A percentile compares a stretch with the other conserved stretches of the same genome.
Conservation (phyloP, 306 rosid species). For the Lathyrus oleraceus region DNA sequence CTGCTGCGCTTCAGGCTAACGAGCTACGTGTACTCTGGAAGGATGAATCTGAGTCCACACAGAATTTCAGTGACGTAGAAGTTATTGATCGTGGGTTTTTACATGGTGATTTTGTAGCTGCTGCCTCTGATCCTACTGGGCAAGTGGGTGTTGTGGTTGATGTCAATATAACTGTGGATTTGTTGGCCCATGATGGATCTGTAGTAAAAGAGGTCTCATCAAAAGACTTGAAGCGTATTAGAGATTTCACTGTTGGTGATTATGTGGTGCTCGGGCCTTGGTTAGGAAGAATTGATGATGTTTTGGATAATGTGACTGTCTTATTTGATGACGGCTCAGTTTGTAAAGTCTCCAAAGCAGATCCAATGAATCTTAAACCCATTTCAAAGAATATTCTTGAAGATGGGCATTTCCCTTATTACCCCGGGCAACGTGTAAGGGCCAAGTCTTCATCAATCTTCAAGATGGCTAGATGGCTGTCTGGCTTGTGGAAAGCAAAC, state of each 20-base stretch:
- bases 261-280: constrained; percentile 94
- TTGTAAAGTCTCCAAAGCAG: constrained; percentile 90
- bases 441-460: constrained; percentile 92
- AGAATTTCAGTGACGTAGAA: constrained; percentile 55
- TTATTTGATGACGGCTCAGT: constrained; percentile 92
- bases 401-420: constrained; percentile 92
- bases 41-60: constrained; percentile 78
- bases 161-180: constrained; percentile 77
- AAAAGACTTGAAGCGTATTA: constrained; percentile 74
- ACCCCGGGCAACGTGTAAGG: constrained; percentile 97
- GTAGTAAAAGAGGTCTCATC: constrained; percentile 68
- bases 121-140: constrained; percentile 85
- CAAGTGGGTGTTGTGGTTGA: constrained; percentile 97
- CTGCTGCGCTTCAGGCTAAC: constrained; percentile 60
- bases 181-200: constrained; percentile 70
- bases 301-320: constrained; percentile 93
- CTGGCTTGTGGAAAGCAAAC: constrained; percentile 96
- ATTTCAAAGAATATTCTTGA: constrained; percentile 81
- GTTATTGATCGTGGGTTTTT: constrained; percentile 88
- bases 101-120: constrained; percentile 93
- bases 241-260: constrained; percentile 94
- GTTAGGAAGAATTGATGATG: constrained; percentile 95
- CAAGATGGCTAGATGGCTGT: constrained; percentile 92
- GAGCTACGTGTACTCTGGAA: constrained; percentile 92
- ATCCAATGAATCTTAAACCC: constrained; percentile 87